phyloP scores from a whole-genome alignment of 768 basidiomycete species.

The Boletus huronensis region DNA sequence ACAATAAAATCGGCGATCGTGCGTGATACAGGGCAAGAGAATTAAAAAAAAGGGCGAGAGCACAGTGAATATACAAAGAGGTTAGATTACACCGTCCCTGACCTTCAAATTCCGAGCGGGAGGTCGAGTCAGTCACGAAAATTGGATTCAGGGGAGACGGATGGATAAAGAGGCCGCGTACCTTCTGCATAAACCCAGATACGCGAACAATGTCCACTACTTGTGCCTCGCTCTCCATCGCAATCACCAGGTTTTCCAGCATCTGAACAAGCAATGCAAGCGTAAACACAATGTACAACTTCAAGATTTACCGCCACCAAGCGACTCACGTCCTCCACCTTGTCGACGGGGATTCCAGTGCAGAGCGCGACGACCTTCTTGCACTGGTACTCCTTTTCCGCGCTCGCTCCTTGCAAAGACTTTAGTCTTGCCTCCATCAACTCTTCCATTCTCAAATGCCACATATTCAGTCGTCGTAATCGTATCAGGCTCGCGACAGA shows the following conservation, averaged over 20 bases:
- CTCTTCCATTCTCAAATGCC: conserved; percentile 79
- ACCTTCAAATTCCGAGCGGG: conserved; percentile 25
- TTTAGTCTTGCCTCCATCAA: conserved; percentile 68
- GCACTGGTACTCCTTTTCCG: conserved; percentile 89
- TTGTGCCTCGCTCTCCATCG: conserved; percentile 84
- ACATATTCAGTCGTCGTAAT: conserved; percentile 72
- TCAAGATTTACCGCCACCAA: conserved; percentile 12
- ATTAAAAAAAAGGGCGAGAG: conserved; percentile 9
- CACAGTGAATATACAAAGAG: conserved; percentile 18
- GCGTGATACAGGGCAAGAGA: conserved; percentile 33
- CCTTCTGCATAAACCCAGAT: conserved; percentile 91
- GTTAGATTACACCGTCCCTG: conserved; percentile 41
- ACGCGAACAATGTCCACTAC: conserved; percentile 81
- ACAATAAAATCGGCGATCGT: conserved; percentile 23
- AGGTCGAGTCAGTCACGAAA: conserved; percentile 22
- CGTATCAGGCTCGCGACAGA: conserved; percentile 59
- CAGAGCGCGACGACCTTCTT: conserved; percentile 88
- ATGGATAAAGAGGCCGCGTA: conserved; percentile 30
- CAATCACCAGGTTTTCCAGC: conserved; percentile 80
- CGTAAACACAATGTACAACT: conserved; percentile 25
- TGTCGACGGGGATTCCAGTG: conserved; percentile 80
- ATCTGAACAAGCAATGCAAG: conserved; percentile 45
- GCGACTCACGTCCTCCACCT: conserved; percentile 83
- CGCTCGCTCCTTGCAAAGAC: conserved; percentile 71
- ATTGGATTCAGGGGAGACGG: conserved; percentile 20